Conservation (phyloP, 441 rosid genomes). For the Aleurites moluccanus region DNA sequence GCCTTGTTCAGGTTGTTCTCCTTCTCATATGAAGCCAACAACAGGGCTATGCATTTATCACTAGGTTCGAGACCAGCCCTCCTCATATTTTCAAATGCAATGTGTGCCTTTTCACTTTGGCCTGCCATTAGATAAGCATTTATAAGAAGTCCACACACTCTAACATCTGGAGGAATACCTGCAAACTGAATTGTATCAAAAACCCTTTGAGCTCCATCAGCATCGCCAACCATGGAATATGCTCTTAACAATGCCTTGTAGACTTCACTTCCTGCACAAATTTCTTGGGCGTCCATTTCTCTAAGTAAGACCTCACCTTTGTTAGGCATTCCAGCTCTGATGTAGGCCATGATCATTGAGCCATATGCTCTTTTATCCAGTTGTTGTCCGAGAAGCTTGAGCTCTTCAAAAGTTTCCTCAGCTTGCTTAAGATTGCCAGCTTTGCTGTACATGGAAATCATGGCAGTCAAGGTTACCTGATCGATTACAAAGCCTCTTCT, state of each 20-base stretch:
- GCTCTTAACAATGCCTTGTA: slow-evolving; percentile 83
- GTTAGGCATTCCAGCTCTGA: slow-evolving; percentile 61
- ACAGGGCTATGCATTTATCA: slow-evolving; percentile 73
- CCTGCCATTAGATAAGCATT: slow-evolving; percentile 64
- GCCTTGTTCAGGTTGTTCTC: slow-evolving; percentile 63
- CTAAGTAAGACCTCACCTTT: slow-evolving; percentile 57
- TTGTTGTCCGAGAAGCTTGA: slow-evolving; percentile 55
- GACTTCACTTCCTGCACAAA: slow-evolving; percentile 73
- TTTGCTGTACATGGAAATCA: slow-evolving; percentile 82
- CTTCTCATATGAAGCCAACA: slow-evolving; percentile 59
- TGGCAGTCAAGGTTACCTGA: slow-evolving; percentile 71
- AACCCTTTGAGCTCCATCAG: slow-evolving; percentile 72
- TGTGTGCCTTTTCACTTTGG: slow-evolving; percentile 54
- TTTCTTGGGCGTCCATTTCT: slow-evolving; percentile 63
- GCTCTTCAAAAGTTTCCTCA: slow-evolving; percentile 65
- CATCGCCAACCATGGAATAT: slow-evolving; percentile 63
- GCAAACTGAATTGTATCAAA: slow-evolving; percentile 76
- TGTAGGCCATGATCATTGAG: slow-evolving; percentile 65
- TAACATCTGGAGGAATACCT: slow-evolving; percentile 70
- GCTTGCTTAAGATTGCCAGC: slow-evolving; percentile 62
- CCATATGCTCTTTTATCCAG: slow-evolving; percentile 60
- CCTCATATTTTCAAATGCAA: slow-evolving; percentile 73
- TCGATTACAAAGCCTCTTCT: slow-evolving; percentile 55
- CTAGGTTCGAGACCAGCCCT: slow-evolving; percentile 67
- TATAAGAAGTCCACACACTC: slow-evolving; percentile 67